Conservation (phyloP, 1,139 yeast genomes). For the Arxiozyma heterogenica region DNA sequence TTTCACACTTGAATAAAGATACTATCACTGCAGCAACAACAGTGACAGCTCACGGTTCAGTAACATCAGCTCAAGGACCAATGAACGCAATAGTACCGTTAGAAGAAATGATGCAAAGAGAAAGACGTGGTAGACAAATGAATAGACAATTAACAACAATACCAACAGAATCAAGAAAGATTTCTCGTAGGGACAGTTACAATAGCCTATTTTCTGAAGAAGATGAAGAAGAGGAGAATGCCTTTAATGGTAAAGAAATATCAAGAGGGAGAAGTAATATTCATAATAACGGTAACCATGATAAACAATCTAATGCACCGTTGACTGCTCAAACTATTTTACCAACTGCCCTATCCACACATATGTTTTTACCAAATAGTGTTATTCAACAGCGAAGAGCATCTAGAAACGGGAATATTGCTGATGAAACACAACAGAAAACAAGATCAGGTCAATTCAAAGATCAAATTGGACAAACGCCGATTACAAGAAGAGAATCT, state of each 20-base stretch:
- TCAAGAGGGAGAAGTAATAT: not conserved
- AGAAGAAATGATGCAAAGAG: constrained; percentile 5
- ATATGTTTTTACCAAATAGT: constrained; percentile 44
- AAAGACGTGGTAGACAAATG: constrained; percentile 4
- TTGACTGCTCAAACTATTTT: constrained; percentile 43
- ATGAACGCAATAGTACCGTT: constrained; percentile 1
- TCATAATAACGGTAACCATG: not conserved
- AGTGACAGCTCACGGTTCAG: constrained; percentile 7
- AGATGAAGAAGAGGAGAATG: not conserved
- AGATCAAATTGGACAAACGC: not conserved
- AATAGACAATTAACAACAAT: not conserved
- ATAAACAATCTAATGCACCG: constrained; percentile 39
- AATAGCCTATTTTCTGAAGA: constrained; percentile 4
- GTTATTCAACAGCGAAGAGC: constrained; percentile 27
- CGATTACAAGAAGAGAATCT: constrained; percentile 15
- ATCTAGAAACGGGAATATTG: constrained; percentile 7
- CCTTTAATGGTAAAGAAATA: not conserved
- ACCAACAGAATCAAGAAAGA: not conserved
- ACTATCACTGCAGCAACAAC: constrained; percentile 1
- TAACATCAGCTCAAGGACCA: constrained; percentile 2
- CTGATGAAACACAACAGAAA: not conserved
- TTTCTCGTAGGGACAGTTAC: not conserved
- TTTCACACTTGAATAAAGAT: not conserved
- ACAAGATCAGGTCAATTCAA: not conserved
- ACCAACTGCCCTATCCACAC: constrained; percentile 46